Evolutionary conservation across 176 grass and related monocot genomes (phyloP).

Genomic region (Oropetium thomaeum): DNA sequence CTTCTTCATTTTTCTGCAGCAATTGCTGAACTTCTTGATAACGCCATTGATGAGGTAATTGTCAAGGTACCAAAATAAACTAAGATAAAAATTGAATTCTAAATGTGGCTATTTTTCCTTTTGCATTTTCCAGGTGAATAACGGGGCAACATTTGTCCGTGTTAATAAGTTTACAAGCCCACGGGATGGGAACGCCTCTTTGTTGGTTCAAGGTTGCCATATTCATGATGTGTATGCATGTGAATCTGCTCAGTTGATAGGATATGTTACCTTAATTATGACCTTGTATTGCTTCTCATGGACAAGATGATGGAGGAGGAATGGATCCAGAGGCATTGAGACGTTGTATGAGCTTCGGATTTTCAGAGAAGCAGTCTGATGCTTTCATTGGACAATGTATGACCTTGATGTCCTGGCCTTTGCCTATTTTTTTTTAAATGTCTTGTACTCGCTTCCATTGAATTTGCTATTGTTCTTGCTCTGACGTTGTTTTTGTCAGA

Average conservation of each 20-base stretch:
- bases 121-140: constrained; percentile 52
- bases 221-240: constrained; percentile 25
- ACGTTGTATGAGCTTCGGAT: constrained; percentile 95
- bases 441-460: constrained; percentile 16
- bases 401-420: constrained; percentile 11
- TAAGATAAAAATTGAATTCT: constrained; percentile 7
- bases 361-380: constrained; percentile 94
- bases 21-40: constrained; percentile 76
- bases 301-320: constrained; percentile 93
- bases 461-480: constrained; percentile 39
- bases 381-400: constrained; percentile 95
- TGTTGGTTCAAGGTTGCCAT: constrained; percentile 76
- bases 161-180: constrained; percentile 60
- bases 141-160: constrained; percentile 73
- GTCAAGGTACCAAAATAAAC: constrained; percentile 9
- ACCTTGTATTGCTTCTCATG: constrained; percentile 29
- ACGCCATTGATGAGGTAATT: constrained; percentile 70
- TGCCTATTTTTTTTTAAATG: constrained; percentile 29
- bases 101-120: constrained; percentile 31
- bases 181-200: constrained; percentile 47
- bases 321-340: constrained; percentile 82
- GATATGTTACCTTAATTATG: constrained; percentile 11
- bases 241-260: constrained; percentile 2
- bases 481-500: constrained; percentile 48
- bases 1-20: constrained; percentile 41